These are phyloP conservation scores for Yamadazyma triangularis DNA, from an alignment of 1,139 yeast species.

Conservation along the genomic window DNA sequence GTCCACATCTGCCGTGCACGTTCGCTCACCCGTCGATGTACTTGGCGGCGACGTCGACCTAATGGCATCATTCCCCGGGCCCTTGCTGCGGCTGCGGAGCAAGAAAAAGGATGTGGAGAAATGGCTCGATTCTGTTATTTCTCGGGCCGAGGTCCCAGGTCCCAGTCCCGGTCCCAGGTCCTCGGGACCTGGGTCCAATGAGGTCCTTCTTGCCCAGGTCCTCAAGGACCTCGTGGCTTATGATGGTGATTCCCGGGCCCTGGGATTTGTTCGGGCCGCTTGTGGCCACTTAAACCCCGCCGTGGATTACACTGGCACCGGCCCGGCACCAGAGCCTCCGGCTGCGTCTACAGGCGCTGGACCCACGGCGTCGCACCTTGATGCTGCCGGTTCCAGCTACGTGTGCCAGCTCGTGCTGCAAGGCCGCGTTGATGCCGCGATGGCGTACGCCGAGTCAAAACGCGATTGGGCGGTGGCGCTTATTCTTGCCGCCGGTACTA, in stretches of 20 bases:
- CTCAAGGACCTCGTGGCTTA: conserved; percentile 20
- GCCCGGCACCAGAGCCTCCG: conserved; percentile 7
- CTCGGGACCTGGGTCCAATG: no score
- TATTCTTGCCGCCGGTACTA: conserved; percentile 61
- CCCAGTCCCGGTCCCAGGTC: no score
- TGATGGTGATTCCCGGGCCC: conserved; percentile 28
- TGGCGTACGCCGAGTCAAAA: conserved; percentile 55
- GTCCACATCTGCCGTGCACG: conserved; percentile 12
- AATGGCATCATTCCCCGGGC: conserved; percentile 55
- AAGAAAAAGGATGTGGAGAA: conserved; percentile 62
- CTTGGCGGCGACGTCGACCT: conserved; percentile 17
- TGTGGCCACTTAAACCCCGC: conserved; percentile 33
- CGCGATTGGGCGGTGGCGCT: conserved; percentile 80
- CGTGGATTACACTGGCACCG: conserved; percentile 21
- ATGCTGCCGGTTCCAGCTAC: conserved; percentile 29
- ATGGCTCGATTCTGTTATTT: conserved; percentile 59
- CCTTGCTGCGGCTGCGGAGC: conserved; percentile 50
- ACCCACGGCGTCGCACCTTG: conserved; percentile 33
- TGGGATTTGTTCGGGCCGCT: conserved; percentile 21
- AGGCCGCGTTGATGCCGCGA: conserved; percentile 68
- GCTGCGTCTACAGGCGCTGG: conserved; percentile 17
- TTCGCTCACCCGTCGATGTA: conserved; percentile 14
- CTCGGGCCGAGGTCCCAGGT: no score
- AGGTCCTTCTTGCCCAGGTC: conserved; percentile 26
- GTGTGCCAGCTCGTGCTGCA: conserved; percentile 42